phyloP scores from a whole-genome alignment of 2,329 filamentous ascomycete genomes.

The Aureobasidium mangrovei region DNA sequence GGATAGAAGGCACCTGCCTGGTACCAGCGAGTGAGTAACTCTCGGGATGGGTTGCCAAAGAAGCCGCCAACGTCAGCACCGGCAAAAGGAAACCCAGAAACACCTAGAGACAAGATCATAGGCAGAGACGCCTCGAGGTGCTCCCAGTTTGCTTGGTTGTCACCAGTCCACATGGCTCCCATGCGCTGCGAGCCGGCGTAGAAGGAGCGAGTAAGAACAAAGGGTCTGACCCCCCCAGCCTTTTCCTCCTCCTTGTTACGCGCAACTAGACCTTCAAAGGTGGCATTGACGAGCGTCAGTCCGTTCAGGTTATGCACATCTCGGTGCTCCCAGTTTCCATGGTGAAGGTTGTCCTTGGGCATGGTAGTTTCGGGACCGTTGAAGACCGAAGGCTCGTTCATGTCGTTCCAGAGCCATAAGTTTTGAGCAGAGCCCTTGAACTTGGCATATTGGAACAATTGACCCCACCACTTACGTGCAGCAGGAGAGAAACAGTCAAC shows the following conservation, averaged over 20 bases:
- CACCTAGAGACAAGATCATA: conserved; percentile 88
- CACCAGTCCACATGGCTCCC: conserved; percentile 97
- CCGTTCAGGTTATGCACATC: conserved; percentile 95
- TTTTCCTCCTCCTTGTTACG: conserved; percentile 74
- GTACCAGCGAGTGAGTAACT: conserved; percentile 90
- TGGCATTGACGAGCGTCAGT: conserved; percentile 91
- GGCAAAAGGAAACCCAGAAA: conserved; percentile 86
- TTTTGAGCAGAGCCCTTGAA: conserved; percentile 85
- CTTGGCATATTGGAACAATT: conserved; percentile 74
- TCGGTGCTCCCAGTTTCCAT: conserved; percentile 89
- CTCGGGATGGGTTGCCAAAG: conserved; percentile 92
- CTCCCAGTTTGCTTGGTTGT: conserved; percentile 89
- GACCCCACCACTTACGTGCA: conserved; percentile 82
- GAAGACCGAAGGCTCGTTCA: conserved; percentile 99
- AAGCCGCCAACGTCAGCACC: conserved; percentile 96
- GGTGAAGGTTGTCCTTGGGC: conserved; percentile 95
- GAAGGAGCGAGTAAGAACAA: conserved; percentile 87
- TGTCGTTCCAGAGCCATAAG: conserved; percentile 96
- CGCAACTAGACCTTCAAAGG: conserved; percentile 71
- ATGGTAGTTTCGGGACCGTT: conserved; percentile 97
- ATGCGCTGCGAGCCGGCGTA: conserved; percentile 83
- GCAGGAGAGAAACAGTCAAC: conserved; percentile 93
- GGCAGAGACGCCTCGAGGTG: conserved; percentile 84
- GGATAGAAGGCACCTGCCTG: conserved; percentile 95
- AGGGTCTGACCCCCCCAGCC: conserved; percentile 53